These are phyloP conservation scores for Salix exigua DNA, from an alignment of 345 rosid species.

Conservation along the genomic window DNA sequence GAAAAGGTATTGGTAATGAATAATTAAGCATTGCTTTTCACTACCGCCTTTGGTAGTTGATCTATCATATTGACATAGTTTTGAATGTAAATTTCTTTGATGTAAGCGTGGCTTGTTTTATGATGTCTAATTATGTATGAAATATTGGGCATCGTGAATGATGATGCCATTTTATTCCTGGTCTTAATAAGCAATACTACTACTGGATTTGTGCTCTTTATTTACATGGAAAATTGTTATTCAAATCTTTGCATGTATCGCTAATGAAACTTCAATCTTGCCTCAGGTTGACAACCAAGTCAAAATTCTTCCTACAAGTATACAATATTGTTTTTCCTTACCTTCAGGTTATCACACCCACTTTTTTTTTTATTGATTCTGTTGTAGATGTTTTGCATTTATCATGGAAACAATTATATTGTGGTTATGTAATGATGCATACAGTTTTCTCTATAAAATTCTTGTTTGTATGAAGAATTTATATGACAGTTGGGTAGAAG, in stretches of 20 bases:
- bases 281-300: slow-evolving; percentile 56
- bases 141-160: too few relatives aligned
- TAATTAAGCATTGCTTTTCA: too few relatives aligned
- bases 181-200: neutral
- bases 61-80: too few relatives aligned
- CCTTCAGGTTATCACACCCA: slow-evolving; percentile 51
- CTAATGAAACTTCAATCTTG: slow-evolving; percentile 12
- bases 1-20: too few relatives aligned
- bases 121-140: too few relatives aligned
- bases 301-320: slow-evolving; percentile 43
- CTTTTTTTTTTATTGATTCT: neutral
- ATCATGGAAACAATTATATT: neutral
- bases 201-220: neutral
- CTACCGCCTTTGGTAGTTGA: too few relatives aligned
- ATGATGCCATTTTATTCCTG: neutral
- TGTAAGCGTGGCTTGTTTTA: too few relatives aligned
- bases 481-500: neutral
- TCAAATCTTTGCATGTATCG: neutral
- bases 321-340: slow-evolving; percentile 45
- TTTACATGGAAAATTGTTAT: neutral
- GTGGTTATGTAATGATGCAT: neutral
- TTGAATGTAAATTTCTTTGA: too few relatives aligned
- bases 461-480: neutral
- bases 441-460: neutral
- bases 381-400: neutral